A percentile compares a stretch with the other conserved stretches of the same genome.
phyloP scores from a whole-genome alignment of 768 basidiomycete genomes.

The Gymnopilus dilepis region DNA sequence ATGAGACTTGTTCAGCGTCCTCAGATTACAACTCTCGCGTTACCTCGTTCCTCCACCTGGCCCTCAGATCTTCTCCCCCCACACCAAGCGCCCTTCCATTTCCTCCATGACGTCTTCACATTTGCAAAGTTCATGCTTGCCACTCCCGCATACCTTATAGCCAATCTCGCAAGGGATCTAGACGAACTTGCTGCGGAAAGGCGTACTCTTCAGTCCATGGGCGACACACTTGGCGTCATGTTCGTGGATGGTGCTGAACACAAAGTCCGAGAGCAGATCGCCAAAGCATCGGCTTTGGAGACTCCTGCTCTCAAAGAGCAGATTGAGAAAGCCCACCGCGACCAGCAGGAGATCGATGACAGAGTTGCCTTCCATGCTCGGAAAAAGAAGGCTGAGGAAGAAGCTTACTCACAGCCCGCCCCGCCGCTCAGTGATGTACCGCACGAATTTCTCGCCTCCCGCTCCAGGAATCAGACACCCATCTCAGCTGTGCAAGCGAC shows the following conservation, averaged over 20 bases:
- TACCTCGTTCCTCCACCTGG: conserved; percentile 92
- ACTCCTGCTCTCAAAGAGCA: conserved; percentile 65
- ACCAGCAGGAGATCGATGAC: conserved; percentile 58
- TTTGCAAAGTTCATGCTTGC: conserved; percentile 98
- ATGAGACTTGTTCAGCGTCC: conserved; percentile 94
- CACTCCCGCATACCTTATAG: conserved; percentile 81
- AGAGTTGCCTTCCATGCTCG: conserved; percentile 39
- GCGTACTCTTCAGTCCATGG: conserved; percentile 62
- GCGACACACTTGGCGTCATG: conserved; percentile 76
- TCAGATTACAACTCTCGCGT: conserved; percentile 91
- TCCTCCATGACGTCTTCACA: conserved; percentile 87
- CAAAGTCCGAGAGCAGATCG: conserved; percentile 81
- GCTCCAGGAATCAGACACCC: conserved; percentile 27
- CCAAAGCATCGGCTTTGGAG: conserved; percentile 78
- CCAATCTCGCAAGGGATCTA: conserved; percentile 75
- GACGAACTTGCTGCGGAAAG: conserved; percentile 76
- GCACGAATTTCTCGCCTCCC: conserved; percentile 60
- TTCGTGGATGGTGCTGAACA: conserved; percentile 83
- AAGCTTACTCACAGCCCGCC: not conserved
- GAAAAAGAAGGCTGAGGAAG: conserved; percentile 35
- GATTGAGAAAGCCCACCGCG: conserved; percentile 66
- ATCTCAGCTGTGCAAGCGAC: conserved; percentile 18
- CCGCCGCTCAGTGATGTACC: conserved; percentile 48
- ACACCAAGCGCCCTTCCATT: conserved; percentile 94
- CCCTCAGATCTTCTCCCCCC: conserved; percentile 91